These are phyloP conservation scores for Lepidopterella palustris DNA, from an alignment of 495 filamentous ascomycete genomes.

Conservation along the genomic window DNA sequence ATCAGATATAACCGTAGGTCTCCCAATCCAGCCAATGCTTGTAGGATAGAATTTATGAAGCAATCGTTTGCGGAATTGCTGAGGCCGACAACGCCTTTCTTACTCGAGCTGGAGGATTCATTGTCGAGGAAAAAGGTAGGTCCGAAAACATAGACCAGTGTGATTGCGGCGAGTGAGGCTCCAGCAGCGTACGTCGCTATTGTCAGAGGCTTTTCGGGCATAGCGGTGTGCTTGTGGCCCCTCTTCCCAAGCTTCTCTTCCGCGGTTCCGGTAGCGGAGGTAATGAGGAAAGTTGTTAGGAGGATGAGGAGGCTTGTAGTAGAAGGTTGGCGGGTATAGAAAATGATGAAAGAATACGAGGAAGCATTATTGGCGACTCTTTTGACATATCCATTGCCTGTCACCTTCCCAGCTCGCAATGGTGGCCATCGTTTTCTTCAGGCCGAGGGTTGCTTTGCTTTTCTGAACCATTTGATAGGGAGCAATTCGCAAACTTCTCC, in stretches of 20 bases:
- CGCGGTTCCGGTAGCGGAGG: constrained; percentile 7
- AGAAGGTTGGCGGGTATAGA: neutral
- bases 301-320: neutral
- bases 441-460: constrained; percentile 8
- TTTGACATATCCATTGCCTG: constrained; percentile 22
- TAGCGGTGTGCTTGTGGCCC: constrained; percentile 32
- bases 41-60: constrained; percentile 97
- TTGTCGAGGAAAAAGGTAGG: constrained; percentile 91
- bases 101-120: constrained; percentile 57
- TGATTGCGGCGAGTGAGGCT: constrained; percentile 91
- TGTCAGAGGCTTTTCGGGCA: constrained; percentile 82
- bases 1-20: constrained; percentile 89
- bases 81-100: constrained; percentile 85
- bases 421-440: constrained; percentile 7
- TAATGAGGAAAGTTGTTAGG: neutral
- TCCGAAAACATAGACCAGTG: constrained; percentile 92
- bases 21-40: constrained; percentile 89
- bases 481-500: constrained; percentile 22
- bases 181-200: constrained; percentile 91
- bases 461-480: neutral
- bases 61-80: constrained; percentile 94
- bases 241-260: no score
- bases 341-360: constrained; percentile 1
- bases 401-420: constrained; percentile 7
- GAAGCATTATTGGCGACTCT: neutral